Percentiles rank a stretch among this genome's conserved stretches.
Conservation (phyloP, 768 basidiomycete genomes). For the Mrakia hoshinonis region DNA sequence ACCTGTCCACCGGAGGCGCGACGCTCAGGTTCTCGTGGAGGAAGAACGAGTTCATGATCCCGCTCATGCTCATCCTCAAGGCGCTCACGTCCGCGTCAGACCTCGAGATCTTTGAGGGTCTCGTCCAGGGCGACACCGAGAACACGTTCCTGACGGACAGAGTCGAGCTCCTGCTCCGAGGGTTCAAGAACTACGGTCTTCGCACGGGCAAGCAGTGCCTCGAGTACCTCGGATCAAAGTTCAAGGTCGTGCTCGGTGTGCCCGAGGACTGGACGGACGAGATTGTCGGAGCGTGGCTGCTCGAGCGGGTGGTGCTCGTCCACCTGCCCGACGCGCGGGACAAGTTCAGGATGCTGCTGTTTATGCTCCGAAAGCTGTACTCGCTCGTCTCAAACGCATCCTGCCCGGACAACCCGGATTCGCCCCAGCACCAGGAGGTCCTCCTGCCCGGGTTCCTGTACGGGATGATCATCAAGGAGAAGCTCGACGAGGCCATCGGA, state of each 20-base stretch:
- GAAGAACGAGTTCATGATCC: slow-evolving; percentile 96
- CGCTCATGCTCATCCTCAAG: slow-evolving; percentile 92
- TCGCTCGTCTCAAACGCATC: slow-evolving; percentile 80
- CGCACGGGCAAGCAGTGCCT: slow-evolving; percentile 83
- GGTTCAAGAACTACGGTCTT: slow-evolving; percentile 86
- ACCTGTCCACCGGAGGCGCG: slow-evolving; percentile 91
- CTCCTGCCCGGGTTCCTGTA: slow-evolving; percentile 86
- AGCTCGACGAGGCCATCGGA: slow-evolving; percentile 78
- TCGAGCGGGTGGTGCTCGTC: slow-evolving; percentile 79
- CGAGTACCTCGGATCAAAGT: slow-evolving; percentile 92
- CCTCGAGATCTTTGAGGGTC: slow-evolving; percentile 89
- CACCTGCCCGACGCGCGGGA: slow-evolving; percentile 79
- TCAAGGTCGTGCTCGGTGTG: slow-evolving; percentile 77
- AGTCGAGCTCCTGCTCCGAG: slow-evolving; percentile 83
- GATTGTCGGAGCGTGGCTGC: slow-evolving; percentile 68
- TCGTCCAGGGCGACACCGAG: slow-evolving; percentile 92
- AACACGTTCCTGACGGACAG: slow-evolving; percentile 97
- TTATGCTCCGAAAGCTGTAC: slow-evolving; percentile 95
- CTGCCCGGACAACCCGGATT: slow-evolving; percentile 93
- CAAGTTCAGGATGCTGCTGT: slow-evolving; percentile 92
- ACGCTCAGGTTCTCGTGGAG: slow-evolving; percentile 94
- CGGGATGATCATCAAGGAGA: slow-evolving; percentile 96
- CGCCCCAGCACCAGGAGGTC: slow-evolving; percentile 96
- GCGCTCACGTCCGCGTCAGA: slow-evolving; percentile 84
- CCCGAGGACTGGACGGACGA: slow-evolving; percentile 89